These are phyloP conservation scores for Camellia lanceoleosa DNA, from an alignment of 148 eudicot species.

Conservation along the genomic window DNA sequence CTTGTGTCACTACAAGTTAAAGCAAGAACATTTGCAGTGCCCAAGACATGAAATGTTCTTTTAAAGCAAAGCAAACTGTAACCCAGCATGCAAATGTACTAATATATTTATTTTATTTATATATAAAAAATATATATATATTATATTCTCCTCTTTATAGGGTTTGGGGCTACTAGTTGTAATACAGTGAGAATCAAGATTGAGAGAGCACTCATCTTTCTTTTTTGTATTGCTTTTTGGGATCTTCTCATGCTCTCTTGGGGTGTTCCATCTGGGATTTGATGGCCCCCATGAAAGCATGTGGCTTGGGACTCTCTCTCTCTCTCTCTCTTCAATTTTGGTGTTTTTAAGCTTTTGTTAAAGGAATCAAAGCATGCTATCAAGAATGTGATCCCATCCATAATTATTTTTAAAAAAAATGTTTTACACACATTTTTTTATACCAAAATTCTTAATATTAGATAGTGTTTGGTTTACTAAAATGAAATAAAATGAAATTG, in stretches of 20 bases:
- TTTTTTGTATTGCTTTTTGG: slow-evolving; percentile 29
- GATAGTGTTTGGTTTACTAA: no score
- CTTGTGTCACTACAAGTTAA: slow-evolving; percentile 30
- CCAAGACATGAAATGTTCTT: slow-evolving; percentile 44
- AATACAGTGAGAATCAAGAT: slow-evolving; percentile 15
- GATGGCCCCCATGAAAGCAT: slow-evolving; percentile 36
- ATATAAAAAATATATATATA: not conserved
- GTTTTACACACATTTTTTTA: no score
- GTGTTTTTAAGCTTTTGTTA: slow-evolving; percentile 19
- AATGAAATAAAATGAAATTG: no score
- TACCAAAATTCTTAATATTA: no score
- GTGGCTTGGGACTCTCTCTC: slow-evolving; percentile 10
- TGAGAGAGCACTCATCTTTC: slow-evolving; percentile 8
- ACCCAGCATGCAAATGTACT: slow-evolving; percentile 33
- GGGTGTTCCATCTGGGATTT: slow-evolving; percentile 8
- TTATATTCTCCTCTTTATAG: slow-evolving; percentile 14
- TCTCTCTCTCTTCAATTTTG: slow-evolving; percentile 6
- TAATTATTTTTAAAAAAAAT: slow-evolving; percentile 13
- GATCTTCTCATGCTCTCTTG: slow-evolving; percentile 31
- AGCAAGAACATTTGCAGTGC: slow-evolving; percentile 30
- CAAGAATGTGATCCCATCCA: slow-evolving; percentile 38
- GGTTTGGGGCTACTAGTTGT: slow-evolving; percentile 18
- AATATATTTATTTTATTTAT: not conserved
- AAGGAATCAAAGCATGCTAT: slow-evolving; percentile 44
- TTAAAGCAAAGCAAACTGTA: slow-evolving; percentile 42